Evolutionary conservation across 345 rosid genomes (phyloP).

Genomic region (Erucastrum elatum): DNA sequence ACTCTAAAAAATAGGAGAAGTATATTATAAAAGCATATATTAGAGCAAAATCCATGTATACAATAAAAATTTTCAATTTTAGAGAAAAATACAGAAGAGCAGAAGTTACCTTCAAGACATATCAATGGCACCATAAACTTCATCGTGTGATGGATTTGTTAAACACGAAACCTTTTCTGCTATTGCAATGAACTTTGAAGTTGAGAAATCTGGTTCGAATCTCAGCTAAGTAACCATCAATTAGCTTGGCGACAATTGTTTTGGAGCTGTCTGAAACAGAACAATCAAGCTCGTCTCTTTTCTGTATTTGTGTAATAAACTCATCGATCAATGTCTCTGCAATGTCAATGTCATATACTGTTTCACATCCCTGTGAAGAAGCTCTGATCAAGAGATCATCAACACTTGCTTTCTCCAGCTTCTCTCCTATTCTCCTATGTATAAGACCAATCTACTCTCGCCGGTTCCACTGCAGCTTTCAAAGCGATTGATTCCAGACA

Average conservation of each 20-base stretch:
- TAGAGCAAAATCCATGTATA: no score
- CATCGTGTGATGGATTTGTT: conserved; percentile 63
- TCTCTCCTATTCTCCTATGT: conserved; percentile 56
- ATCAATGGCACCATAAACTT: conserved; percentile 72
- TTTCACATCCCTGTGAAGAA: conserved; percentile 41
- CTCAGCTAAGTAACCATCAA: conserved; percentile 67
- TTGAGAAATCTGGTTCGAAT: conserved; percentile 54
- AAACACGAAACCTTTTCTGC: conserved; percentile 50
- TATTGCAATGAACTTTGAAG: conserved; percentile 44
- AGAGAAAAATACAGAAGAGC: background rate
- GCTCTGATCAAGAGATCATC: conserved; percentile 59
- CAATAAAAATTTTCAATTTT: no score
- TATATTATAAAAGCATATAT: no score
- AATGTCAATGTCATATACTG: conserved; percentile 56
- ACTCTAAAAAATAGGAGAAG: no score
- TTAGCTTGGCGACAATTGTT: conserved; percentile 53
- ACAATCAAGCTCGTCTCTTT: conserved; percentile 26
- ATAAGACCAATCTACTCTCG: conserved; percentile 72
- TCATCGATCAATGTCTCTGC: conserved; percentile 38
- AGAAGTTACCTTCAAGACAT: conserved; percentile 62
- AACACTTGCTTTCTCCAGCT: conserved; percentile 59
- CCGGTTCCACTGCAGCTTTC: conserved; percentile 54
- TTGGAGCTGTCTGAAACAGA: conserved; percentile 45
- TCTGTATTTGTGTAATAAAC: background rate
- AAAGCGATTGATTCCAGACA: conserved; percentile 67